Percentiles rank a stretch among this genome's conserved stretches.
Evolutionary conservation across 1,139 yeast genomes (phyloP).

Genomic region (Debaryomyces udenii): DNA sequence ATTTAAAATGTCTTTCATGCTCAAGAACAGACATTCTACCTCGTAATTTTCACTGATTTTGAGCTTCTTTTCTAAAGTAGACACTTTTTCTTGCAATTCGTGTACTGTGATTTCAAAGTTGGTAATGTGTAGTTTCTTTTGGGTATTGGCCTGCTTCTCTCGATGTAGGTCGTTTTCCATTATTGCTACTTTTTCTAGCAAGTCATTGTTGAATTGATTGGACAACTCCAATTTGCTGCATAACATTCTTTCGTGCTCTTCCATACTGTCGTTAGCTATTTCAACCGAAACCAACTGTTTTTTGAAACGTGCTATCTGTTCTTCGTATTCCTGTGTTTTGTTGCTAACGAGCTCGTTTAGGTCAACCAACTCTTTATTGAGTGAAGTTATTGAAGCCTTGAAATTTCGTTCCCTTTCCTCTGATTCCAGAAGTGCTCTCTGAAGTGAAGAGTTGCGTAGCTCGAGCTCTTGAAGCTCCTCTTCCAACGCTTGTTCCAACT

Average conservation of each 20-base stretch:
- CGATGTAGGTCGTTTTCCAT: constrained; percentile 45
- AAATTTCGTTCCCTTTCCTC: constrained; percentile 19
- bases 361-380: constrained; percentile 27
- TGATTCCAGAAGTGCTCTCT: constrained; percentile 19
- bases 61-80: constrained; percentile 12
- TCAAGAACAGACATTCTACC: constrained; percentile 32
- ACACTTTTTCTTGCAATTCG: constrained; percentile 23
- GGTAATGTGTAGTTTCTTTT: constrained; percentile 35
- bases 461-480: constrained; percentile 44
- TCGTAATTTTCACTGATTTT: constrained; percentile 15
- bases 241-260: constrained; percentile 40
- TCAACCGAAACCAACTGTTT: constrained; percentile 43
- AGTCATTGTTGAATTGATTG: constrained; percentile 42
- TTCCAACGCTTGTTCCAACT: constrained; percentile 48
- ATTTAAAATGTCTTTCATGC: constrained; percentile 34
- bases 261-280: constrained; percentile 46
- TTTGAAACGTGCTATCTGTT: constrained; percentile 26
- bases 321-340: constrained; percentile 24
- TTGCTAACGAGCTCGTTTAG: constrained; percentile 23
- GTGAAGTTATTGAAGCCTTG: constrained; percentile 16
- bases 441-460: constrained; percentile 23
- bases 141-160: constrained; percentile 33
- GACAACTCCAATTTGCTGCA: constrained; percentile 36
- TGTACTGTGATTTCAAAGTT: constrained; percentile 39
- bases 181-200: constrained; percentile 45